These are phyloP conservation scores for Hansenula sp. DNA, from an alignment of 1,139 yeast genomes.

Conservation along the genomic window DNA sequence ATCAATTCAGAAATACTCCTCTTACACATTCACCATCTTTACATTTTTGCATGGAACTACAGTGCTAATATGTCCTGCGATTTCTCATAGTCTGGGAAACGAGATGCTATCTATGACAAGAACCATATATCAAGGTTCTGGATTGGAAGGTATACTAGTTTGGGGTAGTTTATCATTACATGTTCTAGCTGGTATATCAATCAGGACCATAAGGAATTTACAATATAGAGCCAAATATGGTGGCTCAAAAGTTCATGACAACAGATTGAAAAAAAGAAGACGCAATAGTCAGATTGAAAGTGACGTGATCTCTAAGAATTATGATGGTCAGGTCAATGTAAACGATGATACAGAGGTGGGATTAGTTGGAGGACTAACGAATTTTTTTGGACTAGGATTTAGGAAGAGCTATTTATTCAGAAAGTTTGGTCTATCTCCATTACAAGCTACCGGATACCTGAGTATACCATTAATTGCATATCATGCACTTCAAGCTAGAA, in stretches of 20 bases:
- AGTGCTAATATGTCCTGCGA: conserved; percentile 51
- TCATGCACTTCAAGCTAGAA: conserved; percentile 47
- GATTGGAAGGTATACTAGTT: conserved; percentile 44
- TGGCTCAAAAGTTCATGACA: conserved; percentile 11
- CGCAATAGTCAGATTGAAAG: conserved; percentile 18
- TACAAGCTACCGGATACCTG: conserved; percentile 57
- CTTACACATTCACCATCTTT: conserved; percentile 55
- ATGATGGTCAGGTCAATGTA: conserved; percentile 19
- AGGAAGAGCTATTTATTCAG: conserved; percentile 40
- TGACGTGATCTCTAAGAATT: conserved; percentile 14
- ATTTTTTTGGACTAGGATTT: conserved; percentile 48
- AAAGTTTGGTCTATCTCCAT: conserved; percentile 38
- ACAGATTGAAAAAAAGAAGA: conserved; percentile 5
- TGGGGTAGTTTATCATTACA: conserved; percentile 47
- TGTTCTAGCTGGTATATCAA: conserved; percentile 45
- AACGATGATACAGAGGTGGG: conserved; percentile 48
- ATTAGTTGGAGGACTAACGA: conserved; percentile 51
- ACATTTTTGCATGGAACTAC: conserved; percentile 54
- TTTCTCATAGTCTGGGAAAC: conserved; percentile 43
- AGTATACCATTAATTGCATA: conserved; percentile 40
- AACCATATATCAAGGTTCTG: conserved; percentile 53
- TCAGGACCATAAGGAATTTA: conserved; percentile 37
- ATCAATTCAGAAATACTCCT: conserved; percentile 53
- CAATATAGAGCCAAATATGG: conserved; percentile 24
- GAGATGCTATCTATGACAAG: conserved; percentile 59